Conservation (phyloP, 2,329 filamentous ascomycete genomes). For the Coniella vitis region DNA sequence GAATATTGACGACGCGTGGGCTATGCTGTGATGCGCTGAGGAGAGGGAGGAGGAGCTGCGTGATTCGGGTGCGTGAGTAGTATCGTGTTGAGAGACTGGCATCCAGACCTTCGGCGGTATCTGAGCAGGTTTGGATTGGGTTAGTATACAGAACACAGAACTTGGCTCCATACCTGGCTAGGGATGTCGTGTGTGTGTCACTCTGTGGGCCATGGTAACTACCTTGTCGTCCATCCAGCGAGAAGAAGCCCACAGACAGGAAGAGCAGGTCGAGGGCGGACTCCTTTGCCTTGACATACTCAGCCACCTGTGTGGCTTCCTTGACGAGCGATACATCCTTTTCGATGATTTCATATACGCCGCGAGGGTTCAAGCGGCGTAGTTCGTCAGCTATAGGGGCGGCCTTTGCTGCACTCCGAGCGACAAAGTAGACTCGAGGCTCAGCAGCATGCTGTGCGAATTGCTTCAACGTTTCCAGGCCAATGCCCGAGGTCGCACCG, state of each 20-base stretch:
- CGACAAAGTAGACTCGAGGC: no score
- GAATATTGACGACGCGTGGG: slow-evolving; percentile 42
- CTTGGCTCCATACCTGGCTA: no score
- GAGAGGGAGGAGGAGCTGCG: slow-evolving; percentile 42
- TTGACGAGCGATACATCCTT: slow-evolving; percentile 30
- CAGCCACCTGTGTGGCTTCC: slow-evolving; percentile 27
- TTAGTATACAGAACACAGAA: no score
- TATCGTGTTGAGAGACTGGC: slow-evolving; percentile 40
- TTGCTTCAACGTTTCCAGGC: no score
- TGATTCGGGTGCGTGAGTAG: slow-evolving; percentile 46
- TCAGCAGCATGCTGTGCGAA: no score
- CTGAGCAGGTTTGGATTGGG: no score
- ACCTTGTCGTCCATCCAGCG: slow-evolving; percentile 25
- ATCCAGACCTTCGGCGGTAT: slow-evolving; percentile 47
- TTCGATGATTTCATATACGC: slow-evolving; percentile 30
- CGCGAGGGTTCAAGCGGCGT: slow-evolving; percentile 28
- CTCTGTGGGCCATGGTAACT: no score
- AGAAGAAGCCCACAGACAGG: slow-evolving; percentile 29
- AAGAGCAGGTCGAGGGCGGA: slow-evolving; percentile 31
- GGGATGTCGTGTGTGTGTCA: no score
- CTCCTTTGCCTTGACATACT: slow-evolving; percentile 23
- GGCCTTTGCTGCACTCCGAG: no score
- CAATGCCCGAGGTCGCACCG: no score
- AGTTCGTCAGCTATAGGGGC: slow-evolving; percentile 29
- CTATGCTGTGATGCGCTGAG: slow-evolving; percentile 29